Percentiles rank a stretch among this genome's conserved stretches.
Conservation (phyloP, 2,329 filamentous ascomycete species). For the Tolypocladium nubicola region DNA sequence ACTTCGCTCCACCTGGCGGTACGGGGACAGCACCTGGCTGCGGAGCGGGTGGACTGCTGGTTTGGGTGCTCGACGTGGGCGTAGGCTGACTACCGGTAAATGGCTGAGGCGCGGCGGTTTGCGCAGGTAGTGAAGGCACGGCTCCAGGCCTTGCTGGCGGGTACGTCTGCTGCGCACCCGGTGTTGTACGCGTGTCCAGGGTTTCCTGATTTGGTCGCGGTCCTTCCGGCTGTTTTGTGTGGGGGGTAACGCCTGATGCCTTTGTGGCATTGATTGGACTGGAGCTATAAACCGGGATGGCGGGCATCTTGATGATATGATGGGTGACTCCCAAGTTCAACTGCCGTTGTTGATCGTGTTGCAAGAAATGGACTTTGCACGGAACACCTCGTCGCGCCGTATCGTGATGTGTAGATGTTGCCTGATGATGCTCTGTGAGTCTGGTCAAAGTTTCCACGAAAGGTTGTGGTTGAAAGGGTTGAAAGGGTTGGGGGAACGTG, state of each 20-base stretch:
- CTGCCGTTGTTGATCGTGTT: not conserved
- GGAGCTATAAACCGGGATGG: conserved; percentile 48
- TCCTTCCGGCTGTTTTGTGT: conserved; percentile 22
- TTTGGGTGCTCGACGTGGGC: conserved; percentile 23
- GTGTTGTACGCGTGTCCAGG: conserved; percentile 16
- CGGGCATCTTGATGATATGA: conserved; percentile 36
- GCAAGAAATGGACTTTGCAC: not conserved
- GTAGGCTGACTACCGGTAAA: conserved; percentile 29
- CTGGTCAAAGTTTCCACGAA: not conserved
- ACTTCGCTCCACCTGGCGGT: conserved; percentile 19
- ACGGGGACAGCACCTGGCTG: conserved; percentile 46
- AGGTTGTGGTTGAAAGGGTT: not conserved
- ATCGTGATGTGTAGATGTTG: not conserved
- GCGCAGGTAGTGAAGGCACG: conserved; percentile 29
- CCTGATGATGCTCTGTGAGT: not conserved
- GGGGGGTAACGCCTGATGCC: conserved; percentile 35
- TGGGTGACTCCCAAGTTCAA: not conserved
- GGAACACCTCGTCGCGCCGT: not conserved
- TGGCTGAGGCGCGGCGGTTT: conserved; percentile 27
- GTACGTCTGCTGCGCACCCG: conserved; percentile 14
- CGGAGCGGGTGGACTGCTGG: conserved; percentile 37
- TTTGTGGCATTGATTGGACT: conserved; percentile 50
- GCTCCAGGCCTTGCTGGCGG: conserved; percentile 38
- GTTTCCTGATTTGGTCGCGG: conserved; percentile 7
- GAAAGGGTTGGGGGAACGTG: not conserved